phyloP scores from a whole-genome alignment of 2,329 filamentous ascomycete genomes.

The Elsinoe ampelina region DNA sequence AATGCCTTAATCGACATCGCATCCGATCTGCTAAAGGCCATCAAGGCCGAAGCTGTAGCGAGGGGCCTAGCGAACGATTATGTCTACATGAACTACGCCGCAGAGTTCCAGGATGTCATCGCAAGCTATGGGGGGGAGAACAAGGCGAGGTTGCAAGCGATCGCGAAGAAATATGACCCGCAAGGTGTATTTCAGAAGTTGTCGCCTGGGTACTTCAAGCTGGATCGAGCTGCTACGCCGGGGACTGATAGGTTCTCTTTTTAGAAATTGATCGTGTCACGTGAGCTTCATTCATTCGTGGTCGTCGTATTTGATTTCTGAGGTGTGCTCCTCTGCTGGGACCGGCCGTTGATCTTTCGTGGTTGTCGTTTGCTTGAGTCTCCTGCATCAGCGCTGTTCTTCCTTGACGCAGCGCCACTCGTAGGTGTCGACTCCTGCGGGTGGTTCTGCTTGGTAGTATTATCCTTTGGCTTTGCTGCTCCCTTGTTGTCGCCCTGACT shows the following conservation, averaged over 20 bases:
- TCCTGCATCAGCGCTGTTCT: not conserved
- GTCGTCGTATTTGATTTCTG: not conserved
- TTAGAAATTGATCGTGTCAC: not conserved
- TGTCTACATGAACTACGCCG: slow-evolving; percentile 31
- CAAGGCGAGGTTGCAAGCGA: slow-evolving; percentile 22
- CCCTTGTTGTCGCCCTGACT: not conserved
- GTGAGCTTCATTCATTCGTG: not conserved
- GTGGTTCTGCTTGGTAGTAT: not conserved
- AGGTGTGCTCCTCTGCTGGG: not conserved
- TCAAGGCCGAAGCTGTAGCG: not conserved
- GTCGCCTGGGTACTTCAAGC: slow-evolving; percentile 30
- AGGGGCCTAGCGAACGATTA: slow-evolving; percentile 17
- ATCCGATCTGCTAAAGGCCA: not conserved
- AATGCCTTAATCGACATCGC: not conserved
- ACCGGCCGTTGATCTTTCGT: not conserved
- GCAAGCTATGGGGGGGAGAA: slow-evolving; percentile 25
- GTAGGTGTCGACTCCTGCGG: not conserved
- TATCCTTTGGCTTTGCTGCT: not conserved
- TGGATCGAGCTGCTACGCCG: slow-evolving; percentile 13
- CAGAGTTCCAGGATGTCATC: slow-evolving; percentile 29
- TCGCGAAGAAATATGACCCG: slow-evolving; percentile 30
- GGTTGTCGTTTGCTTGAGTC: not conserved
- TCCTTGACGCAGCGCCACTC: not conserved
- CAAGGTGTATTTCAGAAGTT: slow-evolving; percentile 27
- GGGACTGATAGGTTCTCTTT: not conserved